Evolutionary conservation across 345 rosid species (phyloP).

Genomic region (Rhodomyrtus tomentosa): DNA sequence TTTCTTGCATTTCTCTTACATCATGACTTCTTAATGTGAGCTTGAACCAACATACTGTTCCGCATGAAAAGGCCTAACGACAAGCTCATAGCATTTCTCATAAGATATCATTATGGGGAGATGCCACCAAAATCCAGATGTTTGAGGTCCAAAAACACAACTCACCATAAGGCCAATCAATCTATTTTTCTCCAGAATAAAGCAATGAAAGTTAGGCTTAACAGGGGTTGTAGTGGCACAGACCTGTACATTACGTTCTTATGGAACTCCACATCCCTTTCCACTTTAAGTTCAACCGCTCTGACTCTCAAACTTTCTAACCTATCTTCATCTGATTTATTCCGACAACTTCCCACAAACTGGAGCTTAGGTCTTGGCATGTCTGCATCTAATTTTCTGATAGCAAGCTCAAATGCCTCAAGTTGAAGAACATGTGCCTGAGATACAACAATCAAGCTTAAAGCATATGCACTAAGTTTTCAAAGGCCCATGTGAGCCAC

Average conservation of each 20-base stretch:
- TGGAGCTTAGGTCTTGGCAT: constrained; percentile 71
- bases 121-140: neutral
- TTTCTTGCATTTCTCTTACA: neutral
- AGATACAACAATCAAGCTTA: constrained; percentile 15
- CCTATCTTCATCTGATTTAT: constrained; percentile 72
- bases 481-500: constrained; percentile 11
- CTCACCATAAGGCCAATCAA: neutral
- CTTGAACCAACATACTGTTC: neutral
- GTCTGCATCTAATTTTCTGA: constrained; percentile 32
- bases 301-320: constrained; percentile 58
- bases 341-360: constrained; percentile 93
- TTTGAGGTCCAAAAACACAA: neutral
- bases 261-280: constrained; percentile 55
- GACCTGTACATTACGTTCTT: constrained; percentile 77
- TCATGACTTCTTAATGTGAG: neutral
- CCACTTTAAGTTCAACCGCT: constrained; percentile 56
- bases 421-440: constrained; percentile 95
- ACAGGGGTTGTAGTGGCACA: neutral
- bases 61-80: neutral
- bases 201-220: neutral
- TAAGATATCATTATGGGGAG: neutral
- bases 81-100: neutral
- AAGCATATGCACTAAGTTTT: neutral
- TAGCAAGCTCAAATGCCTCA: constrained; percentile 66
- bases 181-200: neutral